Evolutionary conservation across 805 yeast genomes (phyloP), one percentile per base, ranked within the genome.

Genomic region (Ogataea pignaliae): DNA sequence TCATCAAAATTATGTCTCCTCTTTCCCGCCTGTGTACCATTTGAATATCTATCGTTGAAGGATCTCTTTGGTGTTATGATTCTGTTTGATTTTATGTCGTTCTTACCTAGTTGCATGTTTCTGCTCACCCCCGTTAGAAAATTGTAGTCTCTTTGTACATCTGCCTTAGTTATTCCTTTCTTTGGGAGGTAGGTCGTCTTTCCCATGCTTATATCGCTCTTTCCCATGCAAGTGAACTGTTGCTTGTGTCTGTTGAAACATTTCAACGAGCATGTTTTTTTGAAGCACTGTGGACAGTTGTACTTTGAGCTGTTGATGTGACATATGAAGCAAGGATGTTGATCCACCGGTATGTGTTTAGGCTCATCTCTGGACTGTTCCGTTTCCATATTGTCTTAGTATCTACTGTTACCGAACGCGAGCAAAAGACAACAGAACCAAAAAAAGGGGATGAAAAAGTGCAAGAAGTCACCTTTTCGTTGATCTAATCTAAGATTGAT

Each of bases 61-160:
- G 36, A 13, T 38, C 51, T 30, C 36, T 43, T 37, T 41, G 47
- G 34, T 16, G 41, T 17, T 28, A 75, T 62, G 17, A 72, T 71
- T 51, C 70, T 75, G 54, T 64, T 72, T 37, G 75, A 76, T 45
- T 68, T 73, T 7, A 66, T 54, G 56, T 83, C 91, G 0, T 61
- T 62, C 53, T 78, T 81, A 8, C 80, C 76, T 13, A 86, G 60
- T n/a, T 72, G 71, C 12, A 88, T 68, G 2, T 72, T 62, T 36
- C 97, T 66, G 39, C 81, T 81, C 43, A 87, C 54, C 16, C 66
- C 69, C 45, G 77, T 69, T 29, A 90, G 64, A 56, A 86, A 87
- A 57, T 87, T 84, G 61, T 88, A 90, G 60, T 90, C 97, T 48
- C 97, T 65, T 57, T 89, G 88, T 7, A 89, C 76, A 37, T 80